Evolutionary conservation across 2,329 filamentous ascomycete species (phyloP).

Genomic region (Chaetomiaceae sp.): DNA sequence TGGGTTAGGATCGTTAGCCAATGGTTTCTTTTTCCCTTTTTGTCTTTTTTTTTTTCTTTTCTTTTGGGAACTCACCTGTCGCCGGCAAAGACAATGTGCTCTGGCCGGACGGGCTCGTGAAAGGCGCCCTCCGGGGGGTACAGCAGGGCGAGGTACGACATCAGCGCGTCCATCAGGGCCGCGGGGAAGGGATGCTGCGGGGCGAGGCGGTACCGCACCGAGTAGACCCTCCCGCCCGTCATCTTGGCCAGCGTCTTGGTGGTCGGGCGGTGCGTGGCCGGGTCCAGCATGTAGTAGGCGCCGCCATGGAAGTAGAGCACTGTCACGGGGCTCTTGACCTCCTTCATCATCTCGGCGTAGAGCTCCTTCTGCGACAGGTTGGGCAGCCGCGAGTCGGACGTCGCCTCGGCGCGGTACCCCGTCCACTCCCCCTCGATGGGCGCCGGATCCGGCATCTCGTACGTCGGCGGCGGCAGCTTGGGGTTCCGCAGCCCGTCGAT

Average conservation of each 20-base stretch:
- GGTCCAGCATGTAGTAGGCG: conserved; percentile 68
- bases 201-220: conserved; percentile 68
- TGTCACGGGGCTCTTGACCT: conserved; percentile 58
- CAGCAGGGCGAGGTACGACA: conserved; percentile 67
- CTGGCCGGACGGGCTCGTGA: conserved; percentile 60
- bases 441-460: conserved; percentile 45
- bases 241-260: conserved; percentile 59
- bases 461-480: conserved; percentile 27
- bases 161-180: conserved; percentile 66
- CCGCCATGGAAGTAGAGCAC: conserved; percentile 74
- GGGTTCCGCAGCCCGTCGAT: conserved; percentile 50
- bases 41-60: too few species aligned
- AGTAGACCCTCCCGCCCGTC: conserved; percentile 64
- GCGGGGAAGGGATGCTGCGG: conserved; percentile 72
- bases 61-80: conserved; percentile 57
- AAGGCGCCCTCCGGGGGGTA: conserved; percentile 64
- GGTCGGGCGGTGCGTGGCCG: conserved; percentile 57
- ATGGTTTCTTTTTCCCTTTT: too few species aligned
- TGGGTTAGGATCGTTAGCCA: not conserved
- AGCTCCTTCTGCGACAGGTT: conserved; percentile 56
- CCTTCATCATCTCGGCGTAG: conserved; percentile 62
- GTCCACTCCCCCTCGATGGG: conserved; percentile 72
- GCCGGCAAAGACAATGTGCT: conserved; percentile 65
- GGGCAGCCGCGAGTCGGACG: conserved; percentile 46
- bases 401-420: conserved; percentile 57